Evolutionary conservation across 2,329 filamentous ascomycete species (phyloP).

Genomic region (Aspergillus brunneoviolaceus): DNA sequence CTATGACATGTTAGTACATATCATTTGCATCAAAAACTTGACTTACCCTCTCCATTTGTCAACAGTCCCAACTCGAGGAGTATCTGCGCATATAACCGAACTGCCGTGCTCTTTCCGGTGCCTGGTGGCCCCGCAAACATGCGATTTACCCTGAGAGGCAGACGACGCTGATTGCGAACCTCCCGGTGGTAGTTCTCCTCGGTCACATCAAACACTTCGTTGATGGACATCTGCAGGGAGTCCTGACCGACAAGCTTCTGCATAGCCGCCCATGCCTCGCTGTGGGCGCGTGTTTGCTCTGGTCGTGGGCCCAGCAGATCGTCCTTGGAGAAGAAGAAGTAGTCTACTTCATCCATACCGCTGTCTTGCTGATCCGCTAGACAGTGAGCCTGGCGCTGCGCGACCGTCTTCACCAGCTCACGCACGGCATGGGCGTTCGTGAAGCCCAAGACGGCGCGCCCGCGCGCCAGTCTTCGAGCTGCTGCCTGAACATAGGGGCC

Average conservation of each 20-base stretch:
- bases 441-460: slow-evolving; percentile 16
- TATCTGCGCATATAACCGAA: slow-evolving; percentile 20
- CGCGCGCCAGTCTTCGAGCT: slow-evolving; percentile 19
- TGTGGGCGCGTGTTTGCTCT: slow-evolving; percentile 11
- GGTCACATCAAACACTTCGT: slow-evolving; percentile 15
- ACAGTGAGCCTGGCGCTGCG: slow-evolving; percentile 18
- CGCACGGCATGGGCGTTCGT: slow-evolving; percentile 19
- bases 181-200: slow-evolving; percentile 23
- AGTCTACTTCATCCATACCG: slow-evolving; percentile 19
- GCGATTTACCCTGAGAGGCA: slow-evolving; percentile 18
- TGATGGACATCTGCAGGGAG: slow-evolving; percentile 17
- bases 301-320: slow-evolving; percentile 21
- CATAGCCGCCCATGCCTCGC: slow-evolving; percentile 17
- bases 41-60: slow-evolving; percentile 14
- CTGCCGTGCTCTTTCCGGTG: slow-evolving; percentile 24
- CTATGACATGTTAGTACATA: slow-evolving; percentile 6
- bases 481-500: slow-evolving; percentile 21
- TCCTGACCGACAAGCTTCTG: slow-evolving; percentile 21
- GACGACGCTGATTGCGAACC: slow-evolving; percentile 18
- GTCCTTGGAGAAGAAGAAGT: slow-evolving; percentile 22
- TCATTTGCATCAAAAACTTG: not conserved
- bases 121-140: slow-evolving; percentile 22
- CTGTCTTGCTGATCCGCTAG: slow-evolving; percentile 15
- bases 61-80: slow-evolving; percentile 20
- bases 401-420: slow-evolving; percentile 16